Conservation (phyloP, 345 rosid genomes). For the Citrus hindsii region DNA sequence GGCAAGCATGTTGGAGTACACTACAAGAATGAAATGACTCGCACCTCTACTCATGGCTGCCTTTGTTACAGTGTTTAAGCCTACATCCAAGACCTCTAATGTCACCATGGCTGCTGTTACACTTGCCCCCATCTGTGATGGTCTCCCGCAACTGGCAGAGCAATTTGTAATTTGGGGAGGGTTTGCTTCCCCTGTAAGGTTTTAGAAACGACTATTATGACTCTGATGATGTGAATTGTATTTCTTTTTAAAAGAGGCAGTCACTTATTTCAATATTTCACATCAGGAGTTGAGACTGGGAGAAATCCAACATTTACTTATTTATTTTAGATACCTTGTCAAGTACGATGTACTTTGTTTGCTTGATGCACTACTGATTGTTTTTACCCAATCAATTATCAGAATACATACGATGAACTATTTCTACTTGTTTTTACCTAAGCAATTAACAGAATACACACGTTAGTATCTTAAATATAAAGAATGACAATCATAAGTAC, state of each 20-base stretch:
- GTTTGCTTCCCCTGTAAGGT: background rate
- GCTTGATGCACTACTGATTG: background rate
- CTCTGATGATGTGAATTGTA: background rate
- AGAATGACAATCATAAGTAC: background rate
- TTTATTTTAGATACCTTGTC: background rate
- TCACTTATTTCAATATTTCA: background rate
- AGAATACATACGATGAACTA: background rate
- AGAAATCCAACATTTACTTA: background rate
- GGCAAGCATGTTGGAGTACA: conserved; percentile 25
- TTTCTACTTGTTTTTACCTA: no score
- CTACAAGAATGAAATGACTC: conserved; percentile 16
- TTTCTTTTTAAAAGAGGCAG: background rate
- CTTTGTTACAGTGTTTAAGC: conserved; percentile 25
- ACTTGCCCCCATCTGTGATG: conserved; percentile 1
- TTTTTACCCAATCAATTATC: no score
- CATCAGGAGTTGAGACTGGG: background rate
- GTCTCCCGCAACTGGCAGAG: background rate
- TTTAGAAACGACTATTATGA: background rate
- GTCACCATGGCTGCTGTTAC: conserved; percentile 21
- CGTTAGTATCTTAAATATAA: background rate
- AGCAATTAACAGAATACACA: no score
- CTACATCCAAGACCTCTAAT: conserved; percentile 24
- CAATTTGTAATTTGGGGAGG: no score
- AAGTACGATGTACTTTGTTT: background rate
- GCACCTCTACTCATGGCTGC: conserved; percentile 29